Percentiles rank a stretch among this genome's conserved stretches.
phyloP scores from a whole-genome alignment of 495 filamentous ascomycete genomes.

The Trichoderma virens region DNA sequence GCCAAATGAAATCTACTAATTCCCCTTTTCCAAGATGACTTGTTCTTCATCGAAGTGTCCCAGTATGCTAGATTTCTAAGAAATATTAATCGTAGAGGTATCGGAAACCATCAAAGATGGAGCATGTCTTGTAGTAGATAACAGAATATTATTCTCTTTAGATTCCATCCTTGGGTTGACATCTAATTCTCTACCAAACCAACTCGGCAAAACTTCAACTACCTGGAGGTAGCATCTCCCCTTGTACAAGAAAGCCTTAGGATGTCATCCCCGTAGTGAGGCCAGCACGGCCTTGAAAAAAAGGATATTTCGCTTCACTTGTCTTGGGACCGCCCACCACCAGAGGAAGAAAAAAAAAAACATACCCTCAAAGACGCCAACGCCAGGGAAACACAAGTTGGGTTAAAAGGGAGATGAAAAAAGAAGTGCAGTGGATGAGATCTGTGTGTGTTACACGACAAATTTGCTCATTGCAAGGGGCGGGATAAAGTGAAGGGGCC shows the following conservation, averaged over 20 bases:
- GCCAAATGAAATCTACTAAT: background rate
- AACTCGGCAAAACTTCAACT: background rate
- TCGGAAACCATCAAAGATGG: background rate
- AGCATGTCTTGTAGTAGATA: background rate
- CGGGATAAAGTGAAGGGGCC: background rate
- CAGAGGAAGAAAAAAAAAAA: background rate
- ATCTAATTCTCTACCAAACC: conserved; percentile 6
- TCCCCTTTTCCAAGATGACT: background rate
- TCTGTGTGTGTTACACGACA: background rate
- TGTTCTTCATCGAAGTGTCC: too few species aligned
- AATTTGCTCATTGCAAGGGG: background rate
- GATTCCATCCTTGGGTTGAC: background rate
- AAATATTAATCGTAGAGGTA: too few species aligned
- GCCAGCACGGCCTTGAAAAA: background rate
- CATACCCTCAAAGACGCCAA: conserved; percentile 9
- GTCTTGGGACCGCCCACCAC: background rate
- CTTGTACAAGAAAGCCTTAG: background rate
- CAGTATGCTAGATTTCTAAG: too few species aligned
- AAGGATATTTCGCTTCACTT: background rate
- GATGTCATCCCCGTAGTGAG: background rate
- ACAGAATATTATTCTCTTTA: background rate
- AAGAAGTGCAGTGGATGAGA: background rate
- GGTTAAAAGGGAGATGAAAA: background rate
- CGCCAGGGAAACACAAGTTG: conserved; percentile 1
- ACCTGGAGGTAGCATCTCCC: background rate